Conservation (phyloP, 495 filamentous ascomycete species). For the Hypoxylon intermedium region DNA sequence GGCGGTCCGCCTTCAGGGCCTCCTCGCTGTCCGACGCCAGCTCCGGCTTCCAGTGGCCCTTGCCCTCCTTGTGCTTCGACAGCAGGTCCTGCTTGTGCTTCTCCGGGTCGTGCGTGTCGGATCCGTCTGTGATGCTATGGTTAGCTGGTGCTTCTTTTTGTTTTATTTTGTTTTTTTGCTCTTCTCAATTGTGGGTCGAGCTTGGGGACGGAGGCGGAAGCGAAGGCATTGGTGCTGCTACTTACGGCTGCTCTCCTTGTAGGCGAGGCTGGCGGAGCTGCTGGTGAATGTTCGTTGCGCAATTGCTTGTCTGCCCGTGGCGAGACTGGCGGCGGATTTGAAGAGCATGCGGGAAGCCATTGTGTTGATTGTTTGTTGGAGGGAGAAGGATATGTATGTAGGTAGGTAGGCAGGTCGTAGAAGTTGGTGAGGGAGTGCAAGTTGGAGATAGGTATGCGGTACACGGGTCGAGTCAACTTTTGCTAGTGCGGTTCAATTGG, state of each 20-base stretch:
- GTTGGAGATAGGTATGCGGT: no score
- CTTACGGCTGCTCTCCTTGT: conserved; percentile 43
- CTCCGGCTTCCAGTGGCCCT: conserved; percentile 80
- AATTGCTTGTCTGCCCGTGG: conserved; percentile 27
- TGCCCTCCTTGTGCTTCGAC: conserved; percentile 73
- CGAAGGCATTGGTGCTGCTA: no score
- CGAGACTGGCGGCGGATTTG: conserved; percentile 26
- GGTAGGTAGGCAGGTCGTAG: conserved; percentile 1
- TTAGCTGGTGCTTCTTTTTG: conserved; percentile 11
- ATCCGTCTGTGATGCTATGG: conserved; percentile 28
- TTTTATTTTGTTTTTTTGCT: neutral
- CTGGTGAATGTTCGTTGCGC: conserved; percentile 34
- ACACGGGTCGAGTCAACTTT: conserved; percentile 3
- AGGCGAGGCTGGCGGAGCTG: conserved; percentile 31
- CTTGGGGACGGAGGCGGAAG: neutral
- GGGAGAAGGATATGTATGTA: neutral
- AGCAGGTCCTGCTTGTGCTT: conserved; percentile 75
- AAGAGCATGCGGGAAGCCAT: conserved; percentile 36
- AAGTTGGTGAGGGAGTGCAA: no score
- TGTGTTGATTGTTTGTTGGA: conserved; percentile 9
- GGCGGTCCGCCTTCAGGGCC: conserved; percentile 65
- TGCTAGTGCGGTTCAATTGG: conserved; percentile 12
- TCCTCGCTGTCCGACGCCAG: conserved; percentile 83
- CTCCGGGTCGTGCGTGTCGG: conserved; percentile 59
- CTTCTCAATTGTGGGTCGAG: no score